Percentiles rank a stretch among this genome's conserved stretches.
phyloP scores from a whole-genome alignment of 1,284 basidiomycete genomes.

The Ustilago cynodontis region DNA sequence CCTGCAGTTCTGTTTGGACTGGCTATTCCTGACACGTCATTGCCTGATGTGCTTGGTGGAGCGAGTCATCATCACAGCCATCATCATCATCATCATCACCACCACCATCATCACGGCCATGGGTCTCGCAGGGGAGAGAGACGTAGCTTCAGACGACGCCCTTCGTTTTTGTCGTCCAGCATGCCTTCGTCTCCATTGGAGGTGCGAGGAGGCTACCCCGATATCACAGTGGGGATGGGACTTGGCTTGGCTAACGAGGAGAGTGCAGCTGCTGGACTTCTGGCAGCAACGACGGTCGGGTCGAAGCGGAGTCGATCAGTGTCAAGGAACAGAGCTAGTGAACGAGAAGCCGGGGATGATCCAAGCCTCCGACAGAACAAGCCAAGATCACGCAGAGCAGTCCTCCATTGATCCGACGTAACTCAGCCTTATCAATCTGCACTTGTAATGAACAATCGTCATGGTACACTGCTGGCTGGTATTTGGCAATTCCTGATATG shows the following conservation, averaged over 20 bases:
- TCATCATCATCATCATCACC: conserved; percentile 24
- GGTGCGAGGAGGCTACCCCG: conserved; percentile 30
- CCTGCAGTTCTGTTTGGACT: conserved; percentile 61
- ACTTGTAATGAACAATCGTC: conserved; percentile 2
- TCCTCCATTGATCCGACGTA: conserved; percentile 12
- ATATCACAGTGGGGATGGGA: conserved; percentile 29
- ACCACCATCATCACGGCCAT: conserved; percentile 19
- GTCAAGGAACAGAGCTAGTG: conserved; percentile 28
- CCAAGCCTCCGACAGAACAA: conserved; percentile 28
- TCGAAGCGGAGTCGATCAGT: conserved; percentile 36
- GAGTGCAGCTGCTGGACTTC: conserved; percentile 12
- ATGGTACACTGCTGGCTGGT: not conserved
- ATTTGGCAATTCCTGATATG: not conserved
- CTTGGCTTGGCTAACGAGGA: conserved; percentile 18
- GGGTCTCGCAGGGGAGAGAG: conserved; percentile 36
- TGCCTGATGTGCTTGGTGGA: conserved; percentile 52
- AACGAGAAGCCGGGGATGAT: conserved; percentile 19
- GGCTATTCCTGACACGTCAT: conserved; percentile 55
- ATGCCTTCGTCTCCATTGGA: conserved; percentile 41
- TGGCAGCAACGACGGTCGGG: conserved; percentile 10
- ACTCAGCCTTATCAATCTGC: not conserved
- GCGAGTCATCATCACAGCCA: conserved; percentile 22
- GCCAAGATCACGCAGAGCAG: conserved; percentile 18
- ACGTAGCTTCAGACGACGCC: conserved; percentile 19
- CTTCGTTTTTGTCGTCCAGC: conserved; percentile 39